These are phyloP conservation scores for Linaria vulgaris DNA, from an alignment of 257 asterid species.

Conservation along the genomic window DNA sequence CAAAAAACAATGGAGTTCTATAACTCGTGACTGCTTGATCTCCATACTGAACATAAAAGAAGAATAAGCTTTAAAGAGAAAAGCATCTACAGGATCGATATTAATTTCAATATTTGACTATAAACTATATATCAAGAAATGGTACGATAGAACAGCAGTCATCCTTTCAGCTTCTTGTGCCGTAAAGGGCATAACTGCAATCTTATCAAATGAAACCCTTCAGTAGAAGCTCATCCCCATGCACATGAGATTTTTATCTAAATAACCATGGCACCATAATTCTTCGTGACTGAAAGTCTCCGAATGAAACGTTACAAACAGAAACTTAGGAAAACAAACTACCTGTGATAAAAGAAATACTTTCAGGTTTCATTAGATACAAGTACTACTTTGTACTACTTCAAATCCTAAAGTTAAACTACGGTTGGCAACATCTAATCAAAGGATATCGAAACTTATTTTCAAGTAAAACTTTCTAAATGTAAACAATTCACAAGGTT, in stretches of 20 bases:
- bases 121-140: no score
- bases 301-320: conserved; percentile 3
- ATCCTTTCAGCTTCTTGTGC: no score
- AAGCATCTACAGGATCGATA: no score
- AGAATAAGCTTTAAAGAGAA: not conserved
- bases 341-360: not conserved
- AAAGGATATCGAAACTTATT: not conserved
- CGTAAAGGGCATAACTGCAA: no score
- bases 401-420: conserved; percentile 4
- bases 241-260: not conserved
- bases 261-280: conserved; percentile 11
- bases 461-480: not conserved
- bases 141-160: no score
- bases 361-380: not conserved
- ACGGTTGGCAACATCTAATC: conserved; percentile 3
- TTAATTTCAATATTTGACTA: no score
- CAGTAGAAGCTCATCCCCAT: conserved; percentile 17
- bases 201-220: conserved; percentile 3
- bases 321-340: not conserved
- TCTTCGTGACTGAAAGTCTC: not conserved
- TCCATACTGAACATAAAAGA: not conserved
- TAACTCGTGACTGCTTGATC: not conserved
- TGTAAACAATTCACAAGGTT: not conserved
- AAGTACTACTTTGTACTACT: not conserved
- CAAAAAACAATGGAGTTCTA: conserved; percentile 5